phyloP scores from a whole-genome alignment of 768 basidiomycete species.

The Hydnum rufescens region DNA sequence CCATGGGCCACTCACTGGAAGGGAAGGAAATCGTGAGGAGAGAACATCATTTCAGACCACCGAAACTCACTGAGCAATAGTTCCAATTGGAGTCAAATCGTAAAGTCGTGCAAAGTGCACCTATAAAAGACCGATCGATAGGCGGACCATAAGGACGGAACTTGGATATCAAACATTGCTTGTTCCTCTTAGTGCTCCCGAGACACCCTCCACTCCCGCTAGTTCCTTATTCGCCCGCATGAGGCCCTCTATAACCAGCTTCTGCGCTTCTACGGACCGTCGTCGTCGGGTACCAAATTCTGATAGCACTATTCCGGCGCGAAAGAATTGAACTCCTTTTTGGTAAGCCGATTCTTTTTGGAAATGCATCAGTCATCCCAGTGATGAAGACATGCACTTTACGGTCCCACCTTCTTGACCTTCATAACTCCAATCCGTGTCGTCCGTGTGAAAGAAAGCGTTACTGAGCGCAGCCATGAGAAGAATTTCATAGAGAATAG shows the following conservation, averaged over 20 bases:
- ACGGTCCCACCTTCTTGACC: conserved; percentile 62
- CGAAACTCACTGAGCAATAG: conserved; percentile 59
- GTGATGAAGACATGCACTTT: neutral
- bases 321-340: conserved; percentile 47
- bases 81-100: conserved; percentile 45
- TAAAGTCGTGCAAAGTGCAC: conserved; percentile 71
- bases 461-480: conserved; percentile 86
- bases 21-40: neutral
- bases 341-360: conserved; percentile 45
- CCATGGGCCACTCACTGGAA: conserved; percentile 83
- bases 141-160: neutral
- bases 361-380: neutral
- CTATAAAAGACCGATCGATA: conserved; percentile 22
- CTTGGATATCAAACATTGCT: conserved; percentile 47
- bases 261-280: conserved; percentile 54
- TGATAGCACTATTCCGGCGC: conserved; percentile 48
- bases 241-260: conserved; percentile 51
- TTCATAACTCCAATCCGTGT: conserved; percentile 71
- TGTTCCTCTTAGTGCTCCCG: conserved; percentile 55
- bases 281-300: conserved; percentile 80
- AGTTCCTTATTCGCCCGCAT: conserved; percentile 39
- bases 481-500: conserved; percentile 92
- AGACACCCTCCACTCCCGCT: conserved; percentile 14
- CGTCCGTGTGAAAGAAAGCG: conserved; percentile 57
- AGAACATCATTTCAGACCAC: conserved; percentile 8